These are phyloP conservation scores for Apiotrichum akiyoshidainum DNA, from an alignment of 1,284 basidiomycete genomes.

Conservation along the genomic window DNA sequence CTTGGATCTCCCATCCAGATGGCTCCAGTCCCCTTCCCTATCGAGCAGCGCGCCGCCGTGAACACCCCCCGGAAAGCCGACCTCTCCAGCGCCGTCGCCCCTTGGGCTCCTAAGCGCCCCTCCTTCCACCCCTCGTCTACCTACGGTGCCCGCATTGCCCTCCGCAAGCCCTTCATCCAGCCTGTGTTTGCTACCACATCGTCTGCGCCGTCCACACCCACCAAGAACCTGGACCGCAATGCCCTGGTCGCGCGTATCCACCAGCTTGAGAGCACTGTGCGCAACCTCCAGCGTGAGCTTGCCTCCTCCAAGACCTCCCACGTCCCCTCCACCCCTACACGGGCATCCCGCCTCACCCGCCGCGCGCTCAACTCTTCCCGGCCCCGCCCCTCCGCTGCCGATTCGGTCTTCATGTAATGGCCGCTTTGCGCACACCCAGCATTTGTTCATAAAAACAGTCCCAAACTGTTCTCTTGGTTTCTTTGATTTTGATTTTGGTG, in stretches of 20 bases:
- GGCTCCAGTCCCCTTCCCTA: background rate
- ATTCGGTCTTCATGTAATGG: slow-evolving; percentile 1
- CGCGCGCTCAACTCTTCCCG: background rate
- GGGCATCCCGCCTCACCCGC: background rate
- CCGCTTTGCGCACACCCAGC: background rate
- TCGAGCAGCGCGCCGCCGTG: background rate
- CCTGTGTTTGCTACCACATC: background rate
- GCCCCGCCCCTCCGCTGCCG: background rate
- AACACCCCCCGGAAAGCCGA: background rate
- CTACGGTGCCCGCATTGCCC: background rate
- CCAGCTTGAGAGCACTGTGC: background rate
- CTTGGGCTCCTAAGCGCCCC: slow-evolving; percentile 1
- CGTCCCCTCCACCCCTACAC: background rate
- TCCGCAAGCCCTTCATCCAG: background rate
- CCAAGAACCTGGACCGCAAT: background rate
- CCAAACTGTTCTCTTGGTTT: background rate
- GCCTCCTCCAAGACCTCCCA: background rate
- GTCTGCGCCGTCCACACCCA: background rate
- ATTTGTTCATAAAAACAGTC: background rate
- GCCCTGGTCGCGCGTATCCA: background rate
- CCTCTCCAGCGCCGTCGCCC: background rate
- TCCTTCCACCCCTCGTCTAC: background rate
- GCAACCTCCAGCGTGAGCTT: background rate
- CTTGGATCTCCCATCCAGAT: background rate
- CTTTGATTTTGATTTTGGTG: background rate